Percentiles rank a stretch among this genome's conserved stretches.
phyloP scores from a whole-genome alignment of 2,329 filamentous ascomycete species.

The Orbilia blumenaviensis region DNA sequence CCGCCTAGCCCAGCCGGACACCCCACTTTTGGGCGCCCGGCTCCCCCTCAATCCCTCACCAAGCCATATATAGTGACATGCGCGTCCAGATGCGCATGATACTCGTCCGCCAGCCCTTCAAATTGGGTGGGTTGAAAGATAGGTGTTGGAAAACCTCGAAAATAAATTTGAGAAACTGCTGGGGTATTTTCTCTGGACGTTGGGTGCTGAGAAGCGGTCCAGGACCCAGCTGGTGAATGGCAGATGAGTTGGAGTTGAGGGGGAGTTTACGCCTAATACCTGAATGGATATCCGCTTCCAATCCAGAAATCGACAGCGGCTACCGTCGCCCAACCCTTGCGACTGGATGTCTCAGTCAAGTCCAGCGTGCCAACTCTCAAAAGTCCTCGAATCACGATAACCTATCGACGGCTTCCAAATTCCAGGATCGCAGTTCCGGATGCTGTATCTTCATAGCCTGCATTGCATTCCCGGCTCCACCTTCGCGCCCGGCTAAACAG shows the following conservation, averaged over 20 bases:
- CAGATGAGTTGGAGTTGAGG: slow-evolving; percentile 33
- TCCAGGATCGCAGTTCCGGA: slow-evolving; percentile 9
- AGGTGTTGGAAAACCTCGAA: background rate
- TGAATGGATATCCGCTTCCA: slow-evolving; percentile 40
- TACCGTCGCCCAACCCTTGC: slow-evolving; percentile 46
- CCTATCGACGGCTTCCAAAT: slow-evolving; percentile 12
- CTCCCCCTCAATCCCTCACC: slow-evolving; percentile 13
- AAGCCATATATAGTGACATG: slow-evolving; percentile 1
- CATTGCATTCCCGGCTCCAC: slow-evolving; percentile 30
- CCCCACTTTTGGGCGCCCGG: slow-evolving; percentile 27
- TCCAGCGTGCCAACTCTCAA: slow-evolving; percentile 3
- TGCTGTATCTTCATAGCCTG: background rate
- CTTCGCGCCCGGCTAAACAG: slow-evolving; percentile 35
- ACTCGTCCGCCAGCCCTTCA: background rate
- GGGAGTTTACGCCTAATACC: slow-evolving; percentile 27
- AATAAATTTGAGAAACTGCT: slow-evolving; percentile 8
- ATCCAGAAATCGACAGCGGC: slow-evolving; percentile 43
- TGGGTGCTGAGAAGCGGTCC: slow-evolving; percentile 5
- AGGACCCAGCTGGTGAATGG: slow-evolving; percentile 13
- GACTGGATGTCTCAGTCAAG: slow-evolving; percentile 32
- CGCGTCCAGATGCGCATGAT: slow-evolving; percentile 6
- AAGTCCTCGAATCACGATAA: slow-evolving; percentile 14
- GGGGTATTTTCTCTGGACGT: background rate
- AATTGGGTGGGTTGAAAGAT: background rate
- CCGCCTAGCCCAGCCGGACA: slow-evolving; percentile 10